These are phyloP conservation scores for Scheffersomyces lignosus DNA, from an alignment of 805 yeast genomes.

Conservation along the genomic window DNA sequence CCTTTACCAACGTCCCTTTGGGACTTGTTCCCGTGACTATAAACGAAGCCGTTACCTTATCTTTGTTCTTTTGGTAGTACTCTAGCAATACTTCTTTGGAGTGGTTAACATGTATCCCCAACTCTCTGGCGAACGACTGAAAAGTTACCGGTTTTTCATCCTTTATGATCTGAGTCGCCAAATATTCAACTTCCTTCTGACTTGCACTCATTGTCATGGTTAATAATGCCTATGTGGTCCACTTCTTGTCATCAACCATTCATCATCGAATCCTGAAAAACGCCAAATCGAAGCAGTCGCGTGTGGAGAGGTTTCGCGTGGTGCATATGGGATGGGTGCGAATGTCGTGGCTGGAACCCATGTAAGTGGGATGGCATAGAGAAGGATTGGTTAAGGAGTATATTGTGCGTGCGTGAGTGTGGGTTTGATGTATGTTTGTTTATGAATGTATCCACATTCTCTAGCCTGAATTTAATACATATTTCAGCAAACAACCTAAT, in stretches of 20 bases:
- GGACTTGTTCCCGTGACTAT: conserved; percentile 37
- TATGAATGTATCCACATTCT: too few species aligned
- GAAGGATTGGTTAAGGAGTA: too few species aligned
- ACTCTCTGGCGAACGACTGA: conserved; percentile 39
- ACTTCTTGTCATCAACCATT: too few species aligned
- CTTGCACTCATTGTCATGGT: conserved; percentile 35
- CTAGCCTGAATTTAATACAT: too few species aligned
- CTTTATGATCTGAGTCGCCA: conserved; percentile 26
- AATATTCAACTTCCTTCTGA: conserved; percentile 27
- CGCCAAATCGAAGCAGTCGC: too few species aligned
- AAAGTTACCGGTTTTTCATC: conserved; percentile 36
- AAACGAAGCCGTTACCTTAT: conserved; percentile 40
- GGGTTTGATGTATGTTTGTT: too few species aligned
- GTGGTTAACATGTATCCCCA: conserved; percentile 35
- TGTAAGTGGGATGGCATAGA: too few species aligned
- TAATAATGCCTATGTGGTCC: too few species aligned
- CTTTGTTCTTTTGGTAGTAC: conserved; percentile 36
- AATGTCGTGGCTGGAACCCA: too few species aligned
- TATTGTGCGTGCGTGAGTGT: too few species aligned
- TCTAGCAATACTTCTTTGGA: conserved; percentile 41
- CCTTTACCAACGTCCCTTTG: conserved; percentile 17
- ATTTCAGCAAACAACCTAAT: too few species aligned
- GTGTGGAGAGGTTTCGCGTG: conserved; percentile 1
- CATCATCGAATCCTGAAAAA: too few species aligned
- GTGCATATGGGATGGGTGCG: background rate